These are phyloP conservation scores for Lachnellula suecica DNA, from an alignment of 2,329 filamentous ascomycete genomes.

Conservation along the genomic window DNA sequence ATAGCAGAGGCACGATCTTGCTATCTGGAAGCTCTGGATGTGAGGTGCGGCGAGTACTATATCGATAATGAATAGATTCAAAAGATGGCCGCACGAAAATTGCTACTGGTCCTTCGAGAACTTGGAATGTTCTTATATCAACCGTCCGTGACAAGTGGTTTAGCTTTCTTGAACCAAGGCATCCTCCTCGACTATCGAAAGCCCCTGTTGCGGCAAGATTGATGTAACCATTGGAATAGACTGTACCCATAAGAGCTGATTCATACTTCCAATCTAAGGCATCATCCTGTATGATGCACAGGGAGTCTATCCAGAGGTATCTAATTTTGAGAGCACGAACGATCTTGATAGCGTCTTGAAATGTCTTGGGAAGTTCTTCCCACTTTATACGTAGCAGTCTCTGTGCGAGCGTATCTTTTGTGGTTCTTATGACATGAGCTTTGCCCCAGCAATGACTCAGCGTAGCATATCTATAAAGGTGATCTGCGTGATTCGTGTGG, in stretches of 20 bases:
- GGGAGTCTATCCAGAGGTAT: slow-evolving; percentile 14
- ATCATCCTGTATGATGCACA: slow-evolving; percentile 33
- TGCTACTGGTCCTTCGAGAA: not conserved
- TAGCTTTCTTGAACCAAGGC: not conserved
- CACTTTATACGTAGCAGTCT: slow-evolving; percentile 10
- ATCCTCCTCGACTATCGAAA: slow-evolving; percentile 5
- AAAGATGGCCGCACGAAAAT: not conserved
- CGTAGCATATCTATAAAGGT: slow-evolving; percentile 25
- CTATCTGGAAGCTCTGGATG: not conserved
- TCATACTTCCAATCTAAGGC: slow-evolving; percentile 28
- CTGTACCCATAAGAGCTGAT: slow-evolving; percentile 21
- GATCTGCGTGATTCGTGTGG: too few species aligned
- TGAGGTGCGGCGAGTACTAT: not conserved
- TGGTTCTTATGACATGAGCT: slow-evolving; percentile 10
- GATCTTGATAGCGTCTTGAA: slow-evolving; percentile 29
- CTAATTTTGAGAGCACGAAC: slow-evolving; percentile 15
- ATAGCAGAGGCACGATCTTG: not conserved
- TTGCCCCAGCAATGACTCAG: slow-evolving; percentile 31
- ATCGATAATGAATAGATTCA: not conserved
- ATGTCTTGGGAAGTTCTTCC: slow-evolving; percentile 21
- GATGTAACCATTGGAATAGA: slow-evolving; percentile 24
- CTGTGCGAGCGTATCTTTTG: not conserved
- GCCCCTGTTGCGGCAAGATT: slow-evolving; percentile 20
- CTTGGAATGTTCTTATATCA: not conserved
- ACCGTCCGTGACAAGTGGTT: not conserved